Evolutionary conservation across 2,329 filamentous ascomycete genomes (phyloP).

Genomic region (Botryotinia globosa): DNA sequence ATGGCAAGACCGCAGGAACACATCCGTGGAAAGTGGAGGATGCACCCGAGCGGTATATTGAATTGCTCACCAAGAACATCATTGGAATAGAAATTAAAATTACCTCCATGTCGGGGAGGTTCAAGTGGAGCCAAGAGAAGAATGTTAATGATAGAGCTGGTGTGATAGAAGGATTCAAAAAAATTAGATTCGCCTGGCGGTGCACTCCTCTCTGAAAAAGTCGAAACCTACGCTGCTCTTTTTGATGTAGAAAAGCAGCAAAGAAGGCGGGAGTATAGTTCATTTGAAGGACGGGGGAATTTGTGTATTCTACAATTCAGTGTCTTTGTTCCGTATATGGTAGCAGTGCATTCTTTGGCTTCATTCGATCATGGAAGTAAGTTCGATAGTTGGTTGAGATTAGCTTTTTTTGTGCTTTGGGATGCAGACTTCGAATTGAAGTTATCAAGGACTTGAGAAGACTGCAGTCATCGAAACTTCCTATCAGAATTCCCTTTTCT

Average conservation of each 20-base stretch:
- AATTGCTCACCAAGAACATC: slow-evolving; percentile 56
- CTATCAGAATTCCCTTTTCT: rapidly evolving
- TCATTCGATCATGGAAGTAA: neutral
- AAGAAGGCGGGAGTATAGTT: neutral
- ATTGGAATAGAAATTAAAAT: slow-evolving; percentile 60
- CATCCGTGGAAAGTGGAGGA: slow-evolving; percentile 56
- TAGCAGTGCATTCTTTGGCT: neutral
- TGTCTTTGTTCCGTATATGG: neutral
- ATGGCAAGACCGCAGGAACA: slow-evolving; percentile 41
- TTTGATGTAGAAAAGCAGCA: slow-evolving; percentile 18
- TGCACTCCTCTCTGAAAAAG: slow-evolving; percentile 3
- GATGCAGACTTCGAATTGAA: neutral
- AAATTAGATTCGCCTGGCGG: slow-evolving; percentile 33
- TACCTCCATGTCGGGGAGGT: slow-evolving; percentile 56
- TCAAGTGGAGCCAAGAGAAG: slow-evolving; percentile 66
- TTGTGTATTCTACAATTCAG: neutral
- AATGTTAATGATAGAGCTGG: slow-evolving; percentile 51
- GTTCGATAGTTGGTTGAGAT: neutral
- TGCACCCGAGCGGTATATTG: slow-evolving; percentile 55
- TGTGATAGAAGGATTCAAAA: slow-evolving; percentile 54
- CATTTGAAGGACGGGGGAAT: too few species aligned
- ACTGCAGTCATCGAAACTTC: neutral
- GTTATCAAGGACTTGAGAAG: neutral
- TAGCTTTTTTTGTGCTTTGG: neutral
- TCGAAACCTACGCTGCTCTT: neutral